A percentile compares a stretch with the other conserved stretches of the same genome.
phyloP scores from a whole-genome alignment of 768 basidiomycete species.

The Hemileccinum impolitum region DNA sequence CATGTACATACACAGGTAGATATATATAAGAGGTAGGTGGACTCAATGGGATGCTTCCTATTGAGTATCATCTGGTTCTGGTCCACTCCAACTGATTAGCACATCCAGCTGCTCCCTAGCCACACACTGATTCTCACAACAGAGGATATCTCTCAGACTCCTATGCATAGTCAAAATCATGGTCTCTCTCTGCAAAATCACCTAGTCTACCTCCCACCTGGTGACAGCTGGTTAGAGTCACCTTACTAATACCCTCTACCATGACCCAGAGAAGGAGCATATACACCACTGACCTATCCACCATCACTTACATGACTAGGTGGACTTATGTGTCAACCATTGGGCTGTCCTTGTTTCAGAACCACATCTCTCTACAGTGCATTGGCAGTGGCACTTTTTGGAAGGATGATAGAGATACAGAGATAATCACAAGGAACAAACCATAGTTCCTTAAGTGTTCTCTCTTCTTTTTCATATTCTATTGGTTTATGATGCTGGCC shows the following conservation, averaged over 20 bases:
- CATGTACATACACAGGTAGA: too few relatives aligned
- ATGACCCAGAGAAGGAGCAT: constrained; percentile 36
- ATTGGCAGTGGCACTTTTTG: constrained; percentile 51
- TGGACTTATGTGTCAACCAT: constrained; percentile 35
- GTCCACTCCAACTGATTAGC: too few relatives aligned
- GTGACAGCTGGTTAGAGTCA: constrained; percentile 50
- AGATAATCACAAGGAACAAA: constrained; percentile 83
- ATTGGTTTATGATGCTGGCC: constrained; percentile 30
- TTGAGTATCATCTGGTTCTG: too few relatives aligned
- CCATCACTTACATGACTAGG: constrained; percentile 40
- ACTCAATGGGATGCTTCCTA: too few relatives aligned
- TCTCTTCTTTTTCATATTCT: constrained; percentile 56
- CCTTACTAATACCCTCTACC: constrained; percentile 78
- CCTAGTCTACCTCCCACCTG: constrained; percentile 37
- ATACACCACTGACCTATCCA: constrained; percentile 46
- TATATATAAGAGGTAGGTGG: too few relatives aligned
- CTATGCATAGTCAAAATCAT: constrained; percentile 35
- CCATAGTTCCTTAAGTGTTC: constrained; percentile 74
- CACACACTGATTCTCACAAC: too few relatives aligned
- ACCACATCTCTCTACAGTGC: constrained; percentile 48
- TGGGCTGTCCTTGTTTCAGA: constrained; percentile 33
- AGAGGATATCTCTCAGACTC: constrained; percentile 47
- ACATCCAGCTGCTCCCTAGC: too few relatives aligned
- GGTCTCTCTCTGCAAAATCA: constrained; percentile 34
- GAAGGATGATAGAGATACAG: constrained; percentile 68